Evolutionary conservation across 768 basidiomycete genomes (phyloP), one percentile per base, ranked within the genome.

Genomic region (Lentinula guzmanii): DNA sequence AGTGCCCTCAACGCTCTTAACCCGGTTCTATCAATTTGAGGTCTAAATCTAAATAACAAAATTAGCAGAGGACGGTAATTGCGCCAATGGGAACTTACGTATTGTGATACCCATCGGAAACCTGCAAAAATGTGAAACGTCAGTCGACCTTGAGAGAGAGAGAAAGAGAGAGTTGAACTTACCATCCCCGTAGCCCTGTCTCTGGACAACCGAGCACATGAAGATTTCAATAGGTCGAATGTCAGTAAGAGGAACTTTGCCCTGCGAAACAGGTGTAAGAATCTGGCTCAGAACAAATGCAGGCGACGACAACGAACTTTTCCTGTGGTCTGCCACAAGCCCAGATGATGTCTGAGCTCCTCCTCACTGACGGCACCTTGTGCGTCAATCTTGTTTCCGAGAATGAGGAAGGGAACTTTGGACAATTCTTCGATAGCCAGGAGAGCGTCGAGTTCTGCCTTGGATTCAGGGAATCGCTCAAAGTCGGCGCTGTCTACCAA

Each of bases 361-460:
- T 99, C 96, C 76, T 99, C 97, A 64, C 90, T 93, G 65, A 99
- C 95, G 42, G 97, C 97, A 42, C 95, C 94, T 5, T 90, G 86
- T n/a, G 95, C 95, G 70, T 98, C 97, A 69, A 99, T 99, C 86
- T 99, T 98, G 84, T 99, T 99, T 48, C 97, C 97, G 52, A 98
- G 88, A 62, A 99, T 85, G 60, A 99, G 86, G 90, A 99, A 98
- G 50, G 97, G 97, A 37, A 99, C 96, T 75, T 93, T 96, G 64
- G 87, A 78, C 64, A 98, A 87, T 70, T 95, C 90, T 75, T 98
- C 97, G 65, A 98, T 98, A 34, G 90, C 89, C 62, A 99, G 86
- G 64, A 99, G 86, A 5, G 95, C 90, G 71, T 98, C 96, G 52
- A 99, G 86, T 76, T 99, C 97, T 11, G 93, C 95, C 75, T 98